Base-by-base conservation (phyloP, 768 basidiomycete genomes). In the Lactarius vividus region DNA sequence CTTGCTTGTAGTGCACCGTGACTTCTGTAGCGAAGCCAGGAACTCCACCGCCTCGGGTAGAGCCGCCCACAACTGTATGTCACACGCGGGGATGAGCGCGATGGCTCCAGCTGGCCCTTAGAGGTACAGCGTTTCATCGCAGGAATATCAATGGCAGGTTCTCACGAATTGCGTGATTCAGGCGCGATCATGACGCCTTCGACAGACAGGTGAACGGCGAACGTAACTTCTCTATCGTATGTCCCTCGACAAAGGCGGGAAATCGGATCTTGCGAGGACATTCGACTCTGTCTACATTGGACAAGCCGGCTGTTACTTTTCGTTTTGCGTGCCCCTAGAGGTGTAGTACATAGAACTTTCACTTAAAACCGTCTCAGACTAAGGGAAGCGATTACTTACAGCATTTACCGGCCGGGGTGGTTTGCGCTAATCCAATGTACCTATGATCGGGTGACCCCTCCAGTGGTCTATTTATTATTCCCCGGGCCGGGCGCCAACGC, bases 21-120 rank as follows among this genome's bases (percentile, higher is more conserved):
- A 52, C 23, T 49, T 26, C 46, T 11, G 9, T 9, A 6, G 23
- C 23, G 11, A 26, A 26, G 23, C 5, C 23, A 49, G 23, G 46
- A 49, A 26, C 13, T 52, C 23, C 0, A 15, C 23, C 49, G 23
- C 46, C 23, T 49, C 46, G 11, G 26, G 49, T 26, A 52, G 23
- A 52, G 23, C 49, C 23, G 49, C 49, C 49, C 49, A 52, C 49
- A 26, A 52, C 23, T 55, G 29, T 55, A 55, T 55, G 29, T 55
- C 54, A 55, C 31, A 55, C 31, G 9, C 7, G 2, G 46, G 15
- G 6, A 31, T 15, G 23, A 49, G 46, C 23, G 46, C 53, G 28
- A 29, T 28, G 29, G 3, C 53, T 55, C 16, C 29, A 55, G 53
- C 18, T 55, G 53, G 31, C 53, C 53, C 53, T 53, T 16, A n/a